These are phyloP conservation scores for Sordaria brevicollis DNA, from an alignment of 495 filamentous ascomycete genomes.

Conservation along the genomic window DNA sequence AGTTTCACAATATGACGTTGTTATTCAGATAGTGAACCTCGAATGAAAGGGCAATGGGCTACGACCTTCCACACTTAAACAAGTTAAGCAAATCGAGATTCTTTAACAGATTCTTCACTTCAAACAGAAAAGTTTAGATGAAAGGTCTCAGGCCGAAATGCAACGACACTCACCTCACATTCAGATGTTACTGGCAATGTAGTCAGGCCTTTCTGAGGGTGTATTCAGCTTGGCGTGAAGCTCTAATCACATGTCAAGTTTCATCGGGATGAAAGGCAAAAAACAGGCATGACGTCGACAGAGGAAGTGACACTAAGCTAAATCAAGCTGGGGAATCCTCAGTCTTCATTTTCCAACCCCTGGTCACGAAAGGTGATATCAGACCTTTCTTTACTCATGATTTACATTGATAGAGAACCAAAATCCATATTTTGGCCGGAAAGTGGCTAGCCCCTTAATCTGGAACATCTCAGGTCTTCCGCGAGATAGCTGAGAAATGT, in stretches of 20 bases:
- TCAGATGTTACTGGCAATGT: not conserved
- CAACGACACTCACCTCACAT: not conserved
- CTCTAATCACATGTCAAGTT: not conserved
- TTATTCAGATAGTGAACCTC: not conserved
- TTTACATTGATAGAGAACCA: too few species aligned
- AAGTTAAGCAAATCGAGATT: not conserved
- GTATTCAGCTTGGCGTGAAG: not conserved
- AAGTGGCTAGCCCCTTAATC: too few species aligned
- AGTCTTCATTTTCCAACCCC: not conserved
- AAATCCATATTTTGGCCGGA: too few species aligned
- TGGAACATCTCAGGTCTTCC: too few species aligned
- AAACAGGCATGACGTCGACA: not conserved
- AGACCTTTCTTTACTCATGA: too few species aligned
- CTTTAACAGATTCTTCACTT: not conserved
- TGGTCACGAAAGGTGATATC: too few species aligned
- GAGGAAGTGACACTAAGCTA: not conserved
- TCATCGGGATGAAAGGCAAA: not conserved
- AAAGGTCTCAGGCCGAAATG: not conserved
- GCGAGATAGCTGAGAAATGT: too few species aligned
- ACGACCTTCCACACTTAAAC: not conserved
- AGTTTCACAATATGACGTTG: not conserved
- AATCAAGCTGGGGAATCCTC: not conserved
- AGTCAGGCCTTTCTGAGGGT: not conserved
- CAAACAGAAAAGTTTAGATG: not conserved
- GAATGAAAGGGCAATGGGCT: not conserved